A percentile compares a stretch with the other conserved stretches of the same genome.
Evolutionary conservation across 305 asterid genomes (phyloP).

Genomic region (Fraxinus floribunda): DNA sequence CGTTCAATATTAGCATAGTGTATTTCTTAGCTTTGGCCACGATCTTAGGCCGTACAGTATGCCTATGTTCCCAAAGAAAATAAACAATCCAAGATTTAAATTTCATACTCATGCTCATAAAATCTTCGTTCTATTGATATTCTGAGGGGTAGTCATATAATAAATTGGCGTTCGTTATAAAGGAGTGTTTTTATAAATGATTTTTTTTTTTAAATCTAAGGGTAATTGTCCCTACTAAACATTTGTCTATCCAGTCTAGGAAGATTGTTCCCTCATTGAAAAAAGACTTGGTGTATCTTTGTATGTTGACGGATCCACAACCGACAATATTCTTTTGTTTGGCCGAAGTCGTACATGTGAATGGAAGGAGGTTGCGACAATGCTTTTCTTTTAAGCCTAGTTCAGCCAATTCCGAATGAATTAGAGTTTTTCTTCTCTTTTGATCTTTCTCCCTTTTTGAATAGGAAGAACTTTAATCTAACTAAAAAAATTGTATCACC

Average conservation of each 20-base stretch:
- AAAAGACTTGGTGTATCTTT: background rate
- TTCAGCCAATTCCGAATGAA: background rate
- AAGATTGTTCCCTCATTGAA: background rate
- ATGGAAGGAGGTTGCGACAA: background rate
- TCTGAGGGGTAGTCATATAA: background rate
- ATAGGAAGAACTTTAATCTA: background rate
- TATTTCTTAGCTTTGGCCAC: constrained; percentile 43
- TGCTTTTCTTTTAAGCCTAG: background rate
- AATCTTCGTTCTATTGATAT: constrained; percentile 18
- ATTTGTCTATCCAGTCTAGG: background rate
- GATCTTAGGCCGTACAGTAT: constrained; percentile 41
- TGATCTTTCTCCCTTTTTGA: background rate
- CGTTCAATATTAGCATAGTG: constrained; percentile 45
- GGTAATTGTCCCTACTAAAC: background rate
- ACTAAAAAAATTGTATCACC: background rate
- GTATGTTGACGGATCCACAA: background rate
- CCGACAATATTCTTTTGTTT: background rate
- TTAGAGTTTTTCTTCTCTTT: background rate
- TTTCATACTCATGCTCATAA: constrained; percentile 33
- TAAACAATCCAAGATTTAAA: constrained; percentile 42
- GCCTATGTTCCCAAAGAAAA: constrained; percentile 33
- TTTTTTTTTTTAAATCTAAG: background rate
- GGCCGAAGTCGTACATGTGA: background rate
- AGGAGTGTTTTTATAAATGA: constrained; percentile 1
- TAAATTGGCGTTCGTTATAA: background rate